A percentile compares a stretch with the other conserved stretches of the same genome.
These are phyloP conservation scores for Eremothecium cymbalariae DNA, from an alignment of 1,139 yeast genomes.

Conservation along the genomic window DNA sequence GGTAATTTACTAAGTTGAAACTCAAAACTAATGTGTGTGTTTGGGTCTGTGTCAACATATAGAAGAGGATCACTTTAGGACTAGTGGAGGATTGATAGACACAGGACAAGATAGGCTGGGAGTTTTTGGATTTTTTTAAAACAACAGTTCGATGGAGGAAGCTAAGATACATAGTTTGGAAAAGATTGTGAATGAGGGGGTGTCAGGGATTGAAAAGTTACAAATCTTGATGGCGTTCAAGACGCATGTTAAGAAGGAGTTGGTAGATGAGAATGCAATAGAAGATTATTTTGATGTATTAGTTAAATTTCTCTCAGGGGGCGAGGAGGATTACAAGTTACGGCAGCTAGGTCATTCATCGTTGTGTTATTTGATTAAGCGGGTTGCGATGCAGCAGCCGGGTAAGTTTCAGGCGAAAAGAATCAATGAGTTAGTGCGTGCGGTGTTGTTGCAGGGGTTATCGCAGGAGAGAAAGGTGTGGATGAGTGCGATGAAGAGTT, in stretches of 20 bases:
- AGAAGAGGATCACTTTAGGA: no score
- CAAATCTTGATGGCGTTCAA: constrained; percentile 45
- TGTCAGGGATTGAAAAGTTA: constrained; percentile 32
- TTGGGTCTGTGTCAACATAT: no score
- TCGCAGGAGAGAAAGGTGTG: constrained; percentile 24
- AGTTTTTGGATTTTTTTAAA: no score
- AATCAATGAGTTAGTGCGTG: constrained; percentile 8
- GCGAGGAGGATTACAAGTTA: constrained; percentile 37
- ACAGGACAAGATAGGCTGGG: no score
- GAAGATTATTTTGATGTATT: constrained; percentile 50
- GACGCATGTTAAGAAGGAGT: constrained; percentile 60
- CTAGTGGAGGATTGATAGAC: no score
- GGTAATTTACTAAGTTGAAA: no score
- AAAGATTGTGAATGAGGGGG: constrained; percentile 9
- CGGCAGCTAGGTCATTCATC: constrained; percentile 52
- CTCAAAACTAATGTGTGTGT: no score
- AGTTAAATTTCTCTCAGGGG: constrained; percentile 38
- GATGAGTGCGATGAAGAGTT: constrained; percentile 25
- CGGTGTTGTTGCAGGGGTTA: constrained; percentile 15
- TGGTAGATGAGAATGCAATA: constrained; percentile 47
- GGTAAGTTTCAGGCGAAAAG: constrained; percentile 38
- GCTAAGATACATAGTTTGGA: constrained; percentile 6
- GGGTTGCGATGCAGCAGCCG: constrained; percentile 68
- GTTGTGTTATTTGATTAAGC: constrained; percentile 64
- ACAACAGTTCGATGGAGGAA: constrained; percentile 4